Percentiles rank a stretch among this genome's conserved stretches.
These are phyloP conservation scores for Ogataea sp. DNA, from an alignment of 805 yeast species.

Conservation along the genomic window DNA sequence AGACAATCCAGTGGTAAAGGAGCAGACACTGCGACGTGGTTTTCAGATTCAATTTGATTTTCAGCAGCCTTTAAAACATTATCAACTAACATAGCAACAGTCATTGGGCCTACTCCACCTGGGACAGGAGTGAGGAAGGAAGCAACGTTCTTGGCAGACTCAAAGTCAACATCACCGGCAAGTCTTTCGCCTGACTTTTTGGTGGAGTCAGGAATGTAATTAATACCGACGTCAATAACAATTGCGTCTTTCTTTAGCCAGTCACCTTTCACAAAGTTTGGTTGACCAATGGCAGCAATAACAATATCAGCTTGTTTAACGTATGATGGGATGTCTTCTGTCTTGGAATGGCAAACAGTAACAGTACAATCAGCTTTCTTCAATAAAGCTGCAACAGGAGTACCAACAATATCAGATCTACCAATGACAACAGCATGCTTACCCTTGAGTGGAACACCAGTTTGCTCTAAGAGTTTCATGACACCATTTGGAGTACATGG, in stretches of 20 bases:
- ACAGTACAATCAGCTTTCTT: constrained; percentile 71
- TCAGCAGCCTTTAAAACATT: constrained; percentile 68
- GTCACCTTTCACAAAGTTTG: constrained; percentile 63
- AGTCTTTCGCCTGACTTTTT: constrained; percentile 63
- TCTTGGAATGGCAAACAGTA: constrained; percentile 63
- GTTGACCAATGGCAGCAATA: constrained; percentile 67
- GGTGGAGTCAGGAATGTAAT: constrained; percentile 57
- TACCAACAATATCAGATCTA: constrained; percentile 80
- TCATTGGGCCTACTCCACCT: constrained; percentile 92
- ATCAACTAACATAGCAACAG: constrained; percentile 73
- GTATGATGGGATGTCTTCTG: constrained; percentile 39
- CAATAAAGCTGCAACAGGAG: constrained; percentile 66
- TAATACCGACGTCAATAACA: constrained; percentile 79
- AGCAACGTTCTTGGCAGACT: constrained; percentile 44
- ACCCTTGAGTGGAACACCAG: constrained; percentile 51
- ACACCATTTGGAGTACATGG: constrained; percentile 87
- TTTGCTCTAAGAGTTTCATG: constrained; percentile 50
- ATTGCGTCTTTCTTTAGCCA: constrained; percentile 65
- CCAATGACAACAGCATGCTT: constrained; percentile 79
- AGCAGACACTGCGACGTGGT: constrained; percentile 30
- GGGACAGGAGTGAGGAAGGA: constrained; percentile 79
- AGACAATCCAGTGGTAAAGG: constrained; percentile 51
- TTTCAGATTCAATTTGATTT: constrained; percentile 21
- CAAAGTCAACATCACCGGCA: constrained; percentile 75
- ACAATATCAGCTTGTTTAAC: constrained; percentile 66